Evolutionary conservation across 768 basidiomycete genomes (phyloP).

Genomic region (Kwoniella botswanensis): DNA sequence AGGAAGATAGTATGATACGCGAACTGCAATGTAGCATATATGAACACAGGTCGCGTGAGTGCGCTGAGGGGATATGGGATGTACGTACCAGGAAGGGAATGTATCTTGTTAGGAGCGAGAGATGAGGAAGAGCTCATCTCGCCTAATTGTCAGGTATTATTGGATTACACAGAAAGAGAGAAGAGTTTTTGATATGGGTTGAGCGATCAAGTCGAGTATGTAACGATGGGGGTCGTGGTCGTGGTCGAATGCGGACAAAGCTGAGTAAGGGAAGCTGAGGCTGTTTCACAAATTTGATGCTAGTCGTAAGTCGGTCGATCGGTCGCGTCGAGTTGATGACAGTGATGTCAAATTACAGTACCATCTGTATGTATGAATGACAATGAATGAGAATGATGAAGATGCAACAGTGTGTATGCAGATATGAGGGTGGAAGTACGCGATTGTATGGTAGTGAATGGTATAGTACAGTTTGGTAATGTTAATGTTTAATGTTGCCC

Average conservation of each 20-base stretch:
- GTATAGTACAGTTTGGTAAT: not conserved
- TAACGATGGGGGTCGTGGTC: not conserved
- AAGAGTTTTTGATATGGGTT: too few relatives aligned
- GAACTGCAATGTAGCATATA: slow-evolving; percentile 26
- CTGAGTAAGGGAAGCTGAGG: not conserved
- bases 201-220: not conserved
- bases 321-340: not conserved
- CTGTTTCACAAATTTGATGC: not conserved
- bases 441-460: not conserved
- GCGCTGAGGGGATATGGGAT: not conserved
- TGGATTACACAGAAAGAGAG: too few relatives aligned
- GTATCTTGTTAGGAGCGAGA: slow-evolving; percentile 47
- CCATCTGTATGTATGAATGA: not conserved
- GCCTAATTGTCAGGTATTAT: too few relatives aligned
- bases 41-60: slow-evolving; percentile 10
- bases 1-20: slow-evolving; percentile 47
- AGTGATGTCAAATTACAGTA: not conserved
- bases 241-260: not conserved
- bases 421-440: not conserved
- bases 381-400: not conserved
- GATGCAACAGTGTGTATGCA: not conserved
- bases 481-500: not conserved
- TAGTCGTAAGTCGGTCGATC: not conserved
- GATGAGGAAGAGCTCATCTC: slow-evolving; percentile 8
- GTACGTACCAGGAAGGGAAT: slow-evolving; percentile 47